phyloP scores from a whole-genome alignment of 176 grass and related monocot species.

The Cenchrus purpureus region DNA sequence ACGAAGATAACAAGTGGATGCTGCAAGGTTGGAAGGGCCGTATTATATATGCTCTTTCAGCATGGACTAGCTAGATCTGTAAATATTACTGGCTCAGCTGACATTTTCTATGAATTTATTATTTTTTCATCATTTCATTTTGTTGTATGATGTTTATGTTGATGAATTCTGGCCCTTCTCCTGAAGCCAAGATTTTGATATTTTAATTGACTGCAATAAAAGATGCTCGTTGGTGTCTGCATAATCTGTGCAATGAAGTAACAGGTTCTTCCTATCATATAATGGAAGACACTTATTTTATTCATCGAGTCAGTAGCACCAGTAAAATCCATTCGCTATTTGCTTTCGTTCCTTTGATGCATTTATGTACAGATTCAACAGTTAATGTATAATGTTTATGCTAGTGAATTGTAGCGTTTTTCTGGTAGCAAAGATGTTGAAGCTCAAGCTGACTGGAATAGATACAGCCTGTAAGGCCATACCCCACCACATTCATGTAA shows the following conservation, averaged over 20 bases:
- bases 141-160: constrained; percentile 37
- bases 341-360: no score
- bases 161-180: neutral
- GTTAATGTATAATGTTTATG: no score
- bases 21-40: constrained; percentile 60
- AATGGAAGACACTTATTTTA: neutral
- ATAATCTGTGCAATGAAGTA: neutral
- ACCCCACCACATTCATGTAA: no score
- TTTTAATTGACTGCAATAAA: neutral
- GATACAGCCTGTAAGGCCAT: no score
- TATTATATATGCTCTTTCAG: constrained; percentile 42
- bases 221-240: neutral
- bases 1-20: constrained; percentile 58
- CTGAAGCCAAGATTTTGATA: neutral
- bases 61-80: constrained; percentile 45
- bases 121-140: neutral
- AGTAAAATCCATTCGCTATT: neutral
- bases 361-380: no score
- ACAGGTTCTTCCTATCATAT: neutral
- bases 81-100: neutral
- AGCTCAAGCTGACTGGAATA: no score
- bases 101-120: neutral
- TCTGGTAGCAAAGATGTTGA: no score
- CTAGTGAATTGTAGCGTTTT: no score
- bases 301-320: neutral